phyloP scores from a whole-genome alignment of 108 stramenopile species.

The Nannochloropsis granulata region DNA sequence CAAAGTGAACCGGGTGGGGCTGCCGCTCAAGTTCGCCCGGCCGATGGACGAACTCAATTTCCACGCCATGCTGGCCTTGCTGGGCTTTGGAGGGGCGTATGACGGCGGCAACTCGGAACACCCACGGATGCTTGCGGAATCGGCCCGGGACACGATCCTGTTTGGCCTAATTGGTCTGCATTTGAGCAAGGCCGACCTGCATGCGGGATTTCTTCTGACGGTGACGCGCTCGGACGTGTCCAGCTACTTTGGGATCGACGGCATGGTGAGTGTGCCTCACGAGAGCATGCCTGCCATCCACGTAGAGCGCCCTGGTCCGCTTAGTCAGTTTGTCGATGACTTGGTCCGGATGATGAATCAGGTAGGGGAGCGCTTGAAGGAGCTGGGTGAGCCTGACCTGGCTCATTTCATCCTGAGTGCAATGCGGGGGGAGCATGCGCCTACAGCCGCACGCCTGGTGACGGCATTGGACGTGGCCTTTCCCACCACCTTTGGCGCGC shows the following conservation, averaged over 20 bases:
- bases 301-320: neutral
- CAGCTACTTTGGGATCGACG: neutral
- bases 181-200: constrained; percentile 1
- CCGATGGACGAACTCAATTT: constrained; percentile 13
- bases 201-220: neutral
- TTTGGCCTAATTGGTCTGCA: constrained; percentile 17
- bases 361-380: neutral
- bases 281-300: neutral
- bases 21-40: neutral
- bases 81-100: constrained; percentile 1
- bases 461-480: neutral
- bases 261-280: neutral
- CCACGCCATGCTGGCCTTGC: constrained; percentile 4
- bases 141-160: neutral
- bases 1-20: neutral
- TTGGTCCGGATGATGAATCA: neutral
- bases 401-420: neutral
- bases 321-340: neutral
- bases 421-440: neutral
- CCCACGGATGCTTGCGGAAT: neutral
- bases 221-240: neutral
- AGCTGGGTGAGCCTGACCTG: neutral
- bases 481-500: neutral
- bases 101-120: neutral
- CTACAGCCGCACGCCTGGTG: neutral